Conservation (phyloP, 1,284 basidiomycete species). For the Puccinia sorghi region DNA sequence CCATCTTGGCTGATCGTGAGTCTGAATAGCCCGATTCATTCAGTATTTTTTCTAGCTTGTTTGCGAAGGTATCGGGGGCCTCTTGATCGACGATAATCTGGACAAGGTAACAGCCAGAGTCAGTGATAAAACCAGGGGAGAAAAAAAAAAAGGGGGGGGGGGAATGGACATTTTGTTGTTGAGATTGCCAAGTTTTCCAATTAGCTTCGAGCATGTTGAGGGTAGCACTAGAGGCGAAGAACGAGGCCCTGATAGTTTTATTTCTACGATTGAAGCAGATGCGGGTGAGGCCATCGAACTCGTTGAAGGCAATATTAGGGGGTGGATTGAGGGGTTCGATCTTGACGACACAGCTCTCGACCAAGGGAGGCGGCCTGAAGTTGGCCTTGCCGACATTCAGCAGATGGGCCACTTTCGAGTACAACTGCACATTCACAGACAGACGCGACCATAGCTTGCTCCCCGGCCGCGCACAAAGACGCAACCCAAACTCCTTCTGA, state of each 20-base stretch:
- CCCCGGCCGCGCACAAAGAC: constrained; percentile 82
- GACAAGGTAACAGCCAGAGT: not conserved
- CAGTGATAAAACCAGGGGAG: not conserved
- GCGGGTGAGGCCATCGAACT: constrained; percentile 90
- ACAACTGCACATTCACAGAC: constrained; percentile 94
- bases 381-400: constrained; percentile 96
- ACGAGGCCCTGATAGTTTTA: constrained; percentile 85
- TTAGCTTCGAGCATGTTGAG: constrained; percentile 92
- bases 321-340: constrained; percentile 91
- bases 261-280: constrained; percentile 89
- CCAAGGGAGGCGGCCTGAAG: constrained; percentile 92
- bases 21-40: constrained; percentile 69
- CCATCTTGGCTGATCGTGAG: constrained; percentile 76
- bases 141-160: not conserved
- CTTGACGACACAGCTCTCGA: constrained; percentile 88
- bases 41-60: constrained; percentile 74
- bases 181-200: constrained; percentile 88
- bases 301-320: constrained; percentile 90
- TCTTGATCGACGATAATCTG: constrained; percentile 5
- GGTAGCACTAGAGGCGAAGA: constrained; percentile 80
- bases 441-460: constrained; percentile 88
- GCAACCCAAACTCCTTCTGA: constrained; percentile 94
- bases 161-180: constrained; percentile 61
- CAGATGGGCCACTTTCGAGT: constrained; percentile 90
- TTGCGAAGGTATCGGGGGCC: constrained; percentile 21